Percentiles rank a stretch among this genome's conserved stretches.
These are phyloP conservation scores for Russula lepida DNA, from an alignment of 768 basidiomycete genomes.

Conservation along the genomic window DNA sequence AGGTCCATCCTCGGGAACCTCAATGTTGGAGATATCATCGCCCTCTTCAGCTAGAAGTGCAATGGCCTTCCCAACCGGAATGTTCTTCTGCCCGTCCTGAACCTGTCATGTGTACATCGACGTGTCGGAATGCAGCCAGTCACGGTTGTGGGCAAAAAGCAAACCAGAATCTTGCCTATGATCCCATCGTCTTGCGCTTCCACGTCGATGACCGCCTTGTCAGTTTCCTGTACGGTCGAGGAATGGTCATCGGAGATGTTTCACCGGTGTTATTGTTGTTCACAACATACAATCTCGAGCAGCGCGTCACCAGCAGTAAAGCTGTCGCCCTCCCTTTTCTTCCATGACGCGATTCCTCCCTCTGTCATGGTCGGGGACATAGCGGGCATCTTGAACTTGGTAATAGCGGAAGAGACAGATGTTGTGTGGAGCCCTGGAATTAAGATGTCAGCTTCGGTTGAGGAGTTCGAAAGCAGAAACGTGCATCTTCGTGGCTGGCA, in stretches of 20 bases:
- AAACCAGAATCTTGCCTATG: slow-evolving; percentile 85
- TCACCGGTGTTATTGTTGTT: background rate
- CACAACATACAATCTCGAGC: slow-evolving; percentile 69
- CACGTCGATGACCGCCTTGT: slow-evolving; percentile 96
- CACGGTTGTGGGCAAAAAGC: slow-evolving; percentile 25
- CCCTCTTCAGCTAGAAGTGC: slow-evolving; percentile 93
- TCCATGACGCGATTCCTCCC: slow-evolving; percentile 87
- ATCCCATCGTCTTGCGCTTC: slow-evolving; percentile 97
- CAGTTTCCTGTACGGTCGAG: slow-evolving; percentile 60
- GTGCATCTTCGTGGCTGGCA: slow-evolving; percentile 8
- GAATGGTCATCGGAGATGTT: background rate
- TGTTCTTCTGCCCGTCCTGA: slow-evolving; percentile 71
- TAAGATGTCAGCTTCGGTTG: background rate
- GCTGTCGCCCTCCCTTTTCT: slow-evolving; percentile 74
- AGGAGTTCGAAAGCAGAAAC: background rate
- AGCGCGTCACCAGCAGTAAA: slow-evolving; percentile 79
- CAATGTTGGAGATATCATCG: slow-evolving; percentile 84
- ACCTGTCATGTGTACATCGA: slow-evolving; percentile 33
- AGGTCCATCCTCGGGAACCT: slow-evolving; percentile 42
- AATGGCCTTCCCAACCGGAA: slow-evolving; percentile 83
- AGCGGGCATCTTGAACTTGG: slow-evolving; percentile 84
- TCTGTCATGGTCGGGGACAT: slow-evolving; percentile 98
- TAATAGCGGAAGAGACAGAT: slow-evolving; percentile 47
- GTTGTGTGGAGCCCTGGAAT: slow-evolving; percentile 48
- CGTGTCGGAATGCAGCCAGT: background rate